Evolutionary conservation across 192 early-diverging fungal species (phyloP), one percentile per base, ranked within the genome.

Genomic region (Mortierella hygrophila): DNA sequence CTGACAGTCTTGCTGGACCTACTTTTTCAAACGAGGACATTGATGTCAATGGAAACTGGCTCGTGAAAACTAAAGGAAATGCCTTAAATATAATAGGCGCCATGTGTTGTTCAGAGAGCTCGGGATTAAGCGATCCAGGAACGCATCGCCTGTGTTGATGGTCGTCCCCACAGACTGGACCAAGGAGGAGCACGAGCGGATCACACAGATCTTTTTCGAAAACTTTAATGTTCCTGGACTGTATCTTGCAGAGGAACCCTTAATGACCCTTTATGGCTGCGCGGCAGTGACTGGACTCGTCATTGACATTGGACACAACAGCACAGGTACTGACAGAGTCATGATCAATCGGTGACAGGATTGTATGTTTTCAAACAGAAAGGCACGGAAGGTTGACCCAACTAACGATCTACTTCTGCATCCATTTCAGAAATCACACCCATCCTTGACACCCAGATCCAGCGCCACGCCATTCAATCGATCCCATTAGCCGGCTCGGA

Each of bases 141-240:
- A 98, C 88, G 93, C 94, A 21, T 92, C 91, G 46, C 94, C 96
- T 20, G 91, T 97, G 0, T 65, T 99, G 73, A 88, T 97, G 49
- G 90, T 93, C 26, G 91, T 97, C 6, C 98, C 98, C n/a, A 89
- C 92, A 49, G 79, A 88, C 49, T 99, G 97, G 97, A 91, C 94
- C 21, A 96, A 96, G 76, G 83, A 91, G 10, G 95, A 98, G 68
- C 89, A 93, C 71, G 97, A 97, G 88, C 89, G 91, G 13, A 91
- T 95, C 41, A 93, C 95, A 23, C 96, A 97, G 88, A 95, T 98
- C 52, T 93, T 96, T 74, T 99, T 99, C 89, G 98, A 99, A 89
- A 92, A 94, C 32, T 90, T 98, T 71, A 98, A 99, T 83, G 93
- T 94, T 18, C 95, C 97, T 10, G 93, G 93, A 23, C 88, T 99